These are phyloP conservation scores for Cryptococcus floricola DNA, from an alignment of 1,284 basidiomycete species.

Conservation along the genomic window DNA sequence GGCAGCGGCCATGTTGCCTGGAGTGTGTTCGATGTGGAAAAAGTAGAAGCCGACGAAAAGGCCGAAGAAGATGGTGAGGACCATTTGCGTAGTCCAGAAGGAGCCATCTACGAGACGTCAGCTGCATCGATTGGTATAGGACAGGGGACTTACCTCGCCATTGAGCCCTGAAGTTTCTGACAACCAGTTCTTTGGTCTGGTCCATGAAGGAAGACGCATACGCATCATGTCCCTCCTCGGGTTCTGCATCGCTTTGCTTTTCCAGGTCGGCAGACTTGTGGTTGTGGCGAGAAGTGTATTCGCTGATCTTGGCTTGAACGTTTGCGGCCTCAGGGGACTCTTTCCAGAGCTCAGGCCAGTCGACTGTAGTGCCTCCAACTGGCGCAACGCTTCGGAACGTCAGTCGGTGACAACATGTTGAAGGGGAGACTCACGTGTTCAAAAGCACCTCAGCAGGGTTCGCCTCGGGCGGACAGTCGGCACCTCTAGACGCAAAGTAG, in stretches of 20 bases:
- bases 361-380: background rate
- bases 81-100: background rate
- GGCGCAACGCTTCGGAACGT: background rate
- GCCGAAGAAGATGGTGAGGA: background rate
- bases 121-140: too few species aligned
- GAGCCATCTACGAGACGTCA: background rate
- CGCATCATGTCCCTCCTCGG: background rate
- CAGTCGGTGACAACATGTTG: background rate
- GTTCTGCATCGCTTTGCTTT: too few species aligned
- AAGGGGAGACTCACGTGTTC: background rate
- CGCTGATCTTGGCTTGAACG: background rate
- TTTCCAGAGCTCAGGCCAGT: background rate
- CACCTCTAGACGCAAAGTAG: background rate
- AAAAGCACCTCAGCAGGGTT: background rate
- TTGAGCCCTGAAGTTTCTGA: background rate
- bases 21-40: background rate
- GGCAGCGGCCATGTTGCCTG: background rate
- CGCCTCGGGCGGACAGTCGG: background rate
- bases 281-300: too few species aligned
- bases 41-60: background rate
- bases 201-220: background rate
- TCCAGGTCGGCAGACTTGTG: too few species aligned
- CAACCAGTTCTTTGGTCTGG: background rate
- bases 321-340: background rate
- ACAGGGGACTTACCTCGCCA: background rate